Percentiles rank a stretch among this genome's conserved stretches.
Evolutionary conservation across 176 grass and related monocot genomes (phyloP).

Genomic region (Elaeis guineensis): DNA sequence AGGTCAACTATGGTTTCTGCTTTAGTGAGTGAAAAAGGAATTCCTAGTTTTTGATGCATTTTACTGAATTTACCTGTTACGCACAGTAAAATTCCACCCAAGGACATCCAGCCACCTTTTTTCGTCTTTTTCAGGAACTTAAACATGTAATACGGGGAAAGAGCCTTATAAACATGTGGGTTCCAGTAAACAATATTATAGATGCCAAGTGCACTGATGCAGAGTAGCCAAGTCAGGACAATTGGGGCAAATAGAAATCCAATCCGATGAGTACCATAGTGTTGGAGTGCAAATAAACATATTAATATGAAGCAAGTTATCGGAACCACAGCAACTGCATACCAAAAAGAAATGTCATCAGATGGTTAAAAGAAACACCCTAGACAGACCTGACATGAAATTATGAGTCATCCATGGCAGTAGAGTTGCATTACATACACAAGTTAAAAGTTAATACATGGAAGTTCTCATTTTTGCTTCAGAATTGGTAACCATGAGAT

Average conservation of each 20-base stretch:
- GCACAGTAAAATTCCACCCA: conserved; percentile 95
- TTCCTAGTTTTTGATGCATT: conserved; percentile 11
- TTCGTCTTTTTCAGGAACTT: conserved; percentile 95
- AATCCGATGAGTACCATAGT: conserved; percentile 80
- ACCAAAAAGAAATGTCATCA: conserved; percentile 14
- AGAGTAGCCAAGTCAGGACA: conserved; percentile 79
- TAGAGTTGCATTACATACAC: too few species aligned
- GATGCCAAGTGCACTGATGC: conserved; percentile 80
- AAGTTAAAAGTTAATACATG: too few species aligned
- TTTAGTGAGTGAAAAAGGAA: not conserved
- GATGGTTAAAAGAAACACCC: not conserved
- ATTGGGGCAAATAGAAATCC: conserved; percentile 91
- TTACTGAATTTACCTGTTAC: conserved; percentile 62
- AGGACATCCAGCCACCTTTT: conserved; percentile 93
- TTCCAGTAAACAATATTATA: conserved; percentile 96
- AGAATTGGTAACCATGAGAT: too few species aligned
- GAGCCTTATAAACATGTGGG: conserved; percentile 68
- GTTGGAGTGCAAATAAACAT: conserved; percentile 90
- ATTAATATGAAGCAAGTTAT: conserved; percentile 84
- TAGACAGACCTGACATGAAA: too few species aligned
- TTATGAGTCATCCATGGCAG: too few species aligned
- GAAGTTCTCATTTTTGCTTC: too few species aligned
- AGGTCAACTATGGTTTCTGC: too few species aligned
- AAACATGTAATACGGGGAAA: conserved; percentile 85
- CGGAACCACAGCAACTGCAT: conserved; percentile 82